phyloP scores from a whole-genome alignment of 352 stramenopile genomes.

The Phytophthora rubi region DNA sequence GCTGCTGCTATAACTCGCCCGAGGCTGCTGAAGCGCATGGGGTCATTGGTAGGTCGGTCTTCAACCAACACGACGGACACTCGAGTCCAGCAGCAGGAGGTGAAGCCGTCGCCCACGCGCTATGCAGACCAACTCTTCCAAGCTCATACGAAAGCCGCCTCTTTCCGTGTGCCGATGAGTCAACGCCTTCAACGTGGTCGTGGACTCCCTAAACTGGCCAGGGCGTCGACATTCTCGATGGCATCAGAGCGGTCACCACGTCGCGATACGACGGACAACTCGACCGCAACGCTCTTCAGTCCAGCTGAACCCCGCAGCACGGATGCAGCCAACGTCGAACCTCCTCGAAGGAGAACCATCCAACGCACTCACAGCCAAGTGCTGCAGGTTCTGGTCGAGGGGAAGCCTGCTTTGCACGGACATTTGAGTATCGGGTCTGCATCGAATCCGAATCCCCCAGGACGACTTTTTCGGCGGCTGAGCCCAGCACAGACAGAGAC shows the following conservation, averaged over 20 bases:
- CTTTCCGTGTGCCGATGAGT: neutral
- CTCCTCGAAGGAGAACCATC: neutral
- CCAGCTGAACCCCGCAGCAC: neutral
- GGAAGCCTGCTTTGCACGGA: neutral
- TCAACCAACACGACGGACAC: conserved; percentile 4
- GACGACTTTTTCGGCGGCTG: conserved; percentile 22
- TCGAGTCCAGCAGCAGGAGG: neutral
- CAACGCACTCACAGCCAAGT: conserved; percentile 3
- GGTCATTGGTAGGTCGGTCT: conserved; percentile 21
- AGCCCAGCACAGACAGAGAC: conserved; percentile 29
- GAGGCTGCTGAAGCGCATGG: conserved; percentile 26
- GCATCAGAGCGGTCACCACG: neutral
- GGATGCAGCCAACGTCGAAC: neutral
- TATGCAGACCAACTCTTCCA: conserved; percentile 38
- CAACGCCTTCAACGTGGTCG: neutral
- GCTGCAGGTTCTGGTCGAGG: neutral
- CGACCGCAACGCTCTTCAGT: neutral
- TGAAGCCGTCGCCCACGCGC: conserved; percentile 27
- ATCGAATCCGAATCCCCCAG: neutral
- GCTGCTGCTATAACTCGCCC: neutral
- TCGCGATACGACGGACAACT: neutral
- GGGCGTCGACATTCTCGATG: conserved; percentile 1
- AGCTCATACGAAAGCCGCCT: neutral
- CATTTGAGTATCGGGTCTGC: neutral
- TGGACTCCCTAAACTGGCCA: neutral